A percentile compares a stretch with the other conserved stretches of the same genome.
These are phyloP conservation scores for Xanthoceras sorbifolium DNA, from an alignment of 345 rosid genomes.

Conservation along the genomic window DNA sequence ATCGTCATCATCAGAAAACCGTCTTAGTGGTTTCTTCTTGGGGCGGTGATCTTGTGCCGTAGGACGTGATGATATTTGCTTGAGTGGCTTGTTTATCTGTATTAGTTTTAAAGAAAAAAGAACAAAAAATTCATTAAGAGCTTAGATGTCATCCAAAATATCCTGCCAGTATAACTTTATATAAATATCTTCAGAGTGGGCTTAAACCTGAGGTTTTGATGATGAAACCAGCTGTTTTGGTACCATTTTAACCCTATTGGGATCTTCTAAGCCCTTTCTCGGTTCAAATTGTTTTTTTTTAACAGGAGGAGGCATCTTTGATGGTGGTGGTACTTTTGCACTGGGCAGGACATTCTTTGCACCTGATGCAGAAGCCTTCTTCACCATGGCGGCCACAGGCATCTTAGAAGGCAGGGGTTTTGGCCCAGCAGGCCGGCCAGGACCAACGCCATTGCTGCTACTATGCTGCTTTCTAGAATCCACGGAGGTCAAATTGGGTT, in stretches of 20 bases:
- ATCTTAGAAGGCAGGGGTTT: constrained; percentile 47
- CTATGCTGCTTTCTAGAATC: constrained; percentile 56
- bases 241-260: constrained; percentile 33
- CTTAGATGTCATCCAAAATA: neutral
- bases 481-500: constrained; percentile 27
- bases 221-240: constrained; percentile 45
- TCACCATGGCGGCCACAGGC: constrained; percentile 40
- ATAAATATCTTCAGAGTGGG: neutral
- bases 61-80: constrained; percentile 42
- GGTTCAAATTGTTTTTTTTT: constrained; percentile 53
- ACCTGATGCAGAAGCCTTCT: constrained; percentile 35
- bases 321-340: constrained; percentile 41
- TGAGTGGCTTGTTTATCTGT: constrained; percentile 54
- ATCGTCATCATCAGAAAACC: constrained; percentile 37
- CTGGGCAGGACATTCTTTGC: constrained; percentile 39
- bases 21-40: constrained; percentile 54
- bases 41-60: constrained; percentile 40
- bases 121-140: neutral
- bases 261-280: constrained; percentile 47
- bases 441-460: constrained; percentile 51
- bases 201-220: constrained; percentile 53
- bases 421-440: constrained; percentile 50
- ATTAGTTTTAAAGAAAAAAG: neutral
- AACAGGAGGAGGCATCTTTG: constrained; percentile 48
- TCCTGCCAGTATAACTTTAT: neutral